Conservation (phyloP, 495 filamentous ascomycete genomes). For the Aeminium ludgeri region DNA sequence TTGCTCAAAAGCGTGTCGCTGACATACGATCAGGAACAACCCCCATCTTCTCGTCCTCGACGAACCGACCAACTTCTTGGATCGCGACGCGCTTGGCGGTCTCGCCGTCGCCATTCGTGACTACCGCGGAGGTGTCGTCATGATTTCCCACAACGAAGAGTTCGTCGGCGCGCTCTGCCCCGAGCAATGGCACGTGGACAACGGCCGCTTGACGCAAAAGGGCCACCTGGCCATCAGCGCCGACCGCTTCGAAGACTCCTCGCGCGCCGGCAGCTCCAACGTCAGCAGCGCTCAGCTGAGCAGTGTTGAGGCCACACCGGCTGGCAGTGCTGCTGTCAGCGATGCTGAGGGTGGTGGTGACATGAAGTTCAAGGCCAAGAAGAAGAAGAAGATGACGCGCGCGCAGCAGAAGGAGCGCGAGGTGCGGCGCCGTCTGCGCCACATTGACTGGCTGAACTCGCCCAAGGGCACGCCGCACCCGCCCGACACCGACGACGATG, state of each 20-base stretch:
- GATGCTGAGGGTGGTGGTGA: constrained; percentile 63
- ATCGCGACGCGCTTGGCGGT: constrained; percentile 90
- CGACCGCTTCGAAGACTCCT: constrained; percentile 74
- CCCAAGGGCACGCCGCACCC: constrained; percentile 33
- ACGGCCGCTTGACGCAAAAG: constrained; percentile 71
- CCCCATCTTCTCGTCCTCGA: constrained; percentile 93
- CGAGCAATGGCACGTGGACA: constrained; percentile 87
- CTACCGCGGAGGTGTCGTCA: constrained; percentile 92
- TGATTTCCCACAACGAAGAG: constrained; percentile 99
- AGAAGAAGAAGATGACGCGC: constrained; percentile 98
- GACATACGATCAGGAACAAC: constrained; percentile 75
- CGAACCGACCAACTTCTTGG: constrained; percentile 98
- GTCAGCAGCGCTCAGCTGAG: constrained; percentile 34
- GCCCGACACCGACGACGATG: constrained; percentile 28
- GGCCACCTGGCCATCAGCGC: constrained; percentile 52
- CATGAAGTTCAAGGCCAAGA: constrained; percentile 84
- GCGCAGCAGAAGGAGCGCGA: constrained; percentile 90
- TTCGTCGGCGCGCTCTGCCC: constrained; percentile 89
- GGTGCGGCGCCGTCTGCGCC: constrained; percentile 67
- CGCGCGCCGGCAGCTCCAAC: constrained; percentile 42
- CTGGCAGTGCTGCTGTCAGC: constrained; percentile 44
- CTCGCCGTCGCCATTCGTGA: constrained; percentile 92
- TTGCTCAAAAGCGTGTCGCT: constrained; percentile 13
- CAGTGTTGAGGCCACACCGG: constrained; percentile 36
- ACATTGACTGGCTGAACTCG: constrained; percentile 84